phyloP scores from a whole-genome alignment of 140 eudicot species.

The Flaveria floridana region DNA sequence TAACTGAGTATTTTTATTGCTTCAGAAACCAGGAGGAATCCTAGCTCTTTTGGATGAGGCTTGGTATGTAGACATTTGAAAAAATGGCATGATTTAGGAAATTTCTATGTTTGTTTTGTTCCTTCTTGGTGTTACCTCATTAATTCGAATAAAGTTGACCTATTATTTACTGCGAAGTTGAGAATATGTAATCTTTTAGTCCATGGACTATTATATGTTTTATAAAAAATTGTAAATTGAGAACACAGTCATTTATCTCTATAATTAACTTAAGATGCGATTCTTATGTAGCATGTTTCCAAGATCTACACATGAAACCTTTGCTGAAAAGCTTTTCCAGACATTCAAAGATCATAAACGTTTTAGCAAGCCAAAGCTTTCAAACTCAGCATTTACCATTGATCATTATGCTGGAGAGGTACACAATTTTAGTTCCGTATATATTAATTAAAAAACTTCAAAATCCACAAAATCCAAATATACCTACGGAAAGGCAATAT shows the following conservation, averaged over 20 bases:
- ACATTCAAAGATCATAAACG: constrained; percentile 76
- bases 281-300: constrained; percentile 78
- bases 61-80: constrained; percentile 57
- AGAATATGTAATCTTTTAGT: background rate
- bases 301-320: constrained; percentile 92
- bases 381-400: constrained; percentile 75
- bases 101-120: constrained; percentile 5
- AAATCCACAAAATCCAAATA: background rate
- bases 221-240: constrained; percentile 6
- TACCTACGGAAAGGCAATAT: background rate
- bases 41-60: constrained; percentile 98
- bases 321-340: constrained; percentile 89
- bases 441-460: background rate
- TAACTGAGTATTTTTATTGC: constrained; percentile 30
- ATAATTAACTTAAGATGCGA: constrained; percentile 13
- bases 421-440: constrained; percentile 27
- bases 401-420: constrained; percentile 95
- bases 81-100: background rate
- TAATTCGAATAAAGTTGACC: constrained; percentile 15
- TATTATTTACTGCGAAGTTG: constrained; percentile 12
- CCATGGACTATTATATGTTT: constrained; percentile 6
- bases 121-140: constrained; percentile 16
- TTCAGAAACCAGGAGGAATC: constrained; percentile 98
- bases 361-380: constrained; percentile 79
- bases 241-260: background rate